Evolutionary conservation across 768 basidiomycete species (phyloP).

Genomic region (Lactarius indigo): DNA sequence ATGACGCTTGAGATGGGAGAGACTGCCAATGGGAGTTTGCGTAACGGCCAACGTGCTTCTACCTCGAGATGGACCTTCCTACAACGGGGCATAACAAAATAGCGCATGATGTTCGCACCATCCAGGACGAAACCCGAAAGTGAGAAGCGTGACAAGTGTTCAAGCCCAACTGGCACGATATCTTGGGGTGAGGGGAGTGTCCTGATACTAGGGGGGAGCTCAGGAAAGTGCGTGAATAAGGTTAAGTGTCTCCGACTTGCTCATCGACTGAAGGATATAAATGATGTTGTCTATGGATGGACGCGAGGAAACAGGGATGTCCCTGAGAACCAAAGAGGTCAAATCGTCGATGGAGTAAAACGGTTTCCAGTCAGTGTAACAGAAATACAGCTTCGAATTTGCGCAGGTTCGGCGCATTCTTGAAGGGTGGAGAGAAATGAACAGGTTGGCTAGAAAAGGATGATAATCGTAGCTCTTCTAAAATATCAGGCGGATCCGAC

Average conservation of each 20-base stretch:
- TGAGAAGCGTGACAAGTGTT: neutral
- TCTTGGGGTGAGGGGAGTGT: slow-evolving; percentile 5
- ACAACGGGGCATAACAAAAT: slow-evolving; percentile 10
- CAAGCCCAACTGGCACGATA: slow-evolving; percentile 4
- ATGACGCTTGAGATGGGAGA: slow-evolving; percentile 6
- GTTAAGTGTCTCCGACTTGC: slow-evolving; percentile 4
- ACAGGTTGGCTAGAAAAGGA: too few relatives aligned
- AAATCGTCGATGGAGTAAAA: slow-evolving; percentile 10
- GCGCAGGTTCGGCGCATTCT: slow-evolving; percentile 12
- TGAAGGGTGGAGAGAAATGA: neutral
- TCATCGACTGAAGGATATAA: slow-evolving; percentile 7
- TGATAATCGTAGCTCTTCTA: slow-evolving; percentile 11
- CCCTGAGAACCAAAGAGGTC: slow-evolving; percentile 6
- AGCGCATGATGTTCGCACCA: slow-evolving; percentile 11
- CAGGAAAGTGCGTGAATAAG: slow-evolving; percentile 4
- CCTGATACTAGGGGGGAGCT: slow-evolving; percentile 1
- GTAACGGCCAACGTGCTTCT: neutral
- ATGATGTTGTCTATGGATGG: slow-evolving; percentile 11
- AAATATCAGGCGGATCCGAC: slow-evolving; percentile 3
- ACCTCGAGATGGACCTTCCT: neutral
- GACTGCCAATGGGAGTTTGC: slow-evolving; percentile 9
- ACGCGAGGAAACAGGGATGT: neutral
- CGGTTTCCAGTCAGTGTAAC: slow-evolving; percentile 12
- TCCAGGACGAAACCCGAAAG: slow-evolving; percentile 13
- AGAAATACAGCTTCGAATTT: neutral